These are phyloP conservation scores for Globisporangium nunn DNA, from an alignment of 352 stramenopile species.

Conservation along the genomic window DNA sequence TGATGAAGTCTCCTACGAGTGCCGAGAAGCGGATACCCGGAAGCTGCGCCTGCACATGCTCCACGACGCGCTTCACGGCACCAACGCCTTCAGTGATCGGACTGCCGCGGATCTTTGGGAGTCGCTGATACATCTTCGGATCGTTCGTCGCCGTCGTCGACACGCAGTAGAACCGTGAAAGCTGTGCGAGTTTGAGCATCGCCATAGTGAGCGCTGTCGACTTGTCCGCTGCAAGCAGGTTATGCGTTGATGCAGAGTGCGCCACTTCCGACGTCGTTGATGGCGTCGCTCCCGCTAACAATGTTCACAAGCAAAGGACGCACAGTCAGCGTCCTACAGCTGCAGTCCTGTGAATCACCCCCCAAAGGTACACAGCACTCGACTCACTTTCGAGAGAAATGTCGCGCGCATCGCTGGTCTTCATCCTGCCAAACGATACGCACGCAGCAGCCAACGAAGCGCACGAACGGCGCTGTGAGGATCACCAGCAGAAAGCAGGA, in stretches of 20 bases:
- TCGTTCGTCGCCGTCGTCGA: conserved; percentile 26
- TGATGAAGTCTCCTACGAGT: conserved; percentile 68
- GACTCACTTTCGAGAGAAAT: neutral
- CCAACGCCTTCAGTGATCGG: conserved; percentile 45
- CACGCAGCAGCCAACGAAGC: neutral
- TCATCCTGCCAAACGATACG: neutral
- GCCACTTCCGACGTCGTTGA: neutral
- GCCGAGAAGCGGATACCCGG: conserved; percentile 44
- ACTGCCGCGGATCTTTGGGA: conserved; percentile 50
- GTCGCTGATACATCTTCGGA: conserved; percentile 16
- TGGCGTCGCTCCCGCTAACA: neutral
- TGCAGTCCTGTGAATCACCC: neutral
- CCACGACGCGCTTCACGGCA: conserved; percentile 41
- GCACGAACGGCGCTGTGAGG: neutral
- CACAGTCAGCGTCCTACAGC: neutral
- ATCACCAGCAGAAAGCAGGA: too few relatives aligned
- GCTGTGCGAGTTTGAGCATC: conserved; percentile 18
- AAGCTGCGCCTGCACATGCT: conserved; percentile 59
- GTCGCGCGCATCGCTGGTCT: conserved; percentile 6
- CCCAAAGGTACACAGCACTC: neutral
- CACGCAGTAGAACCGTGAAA: conserved; percentile 34
- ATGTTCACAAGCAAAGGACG: neutral
- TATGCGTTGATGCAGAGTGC: neutral
- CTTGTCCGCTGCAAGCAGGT: neutral
- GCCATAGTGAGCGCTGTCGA: conserved; percentile 1